phyloP scores from a whole-genome alignment of 176 grass and related monocot species.

The Phyllostachys edulis region DNA sequence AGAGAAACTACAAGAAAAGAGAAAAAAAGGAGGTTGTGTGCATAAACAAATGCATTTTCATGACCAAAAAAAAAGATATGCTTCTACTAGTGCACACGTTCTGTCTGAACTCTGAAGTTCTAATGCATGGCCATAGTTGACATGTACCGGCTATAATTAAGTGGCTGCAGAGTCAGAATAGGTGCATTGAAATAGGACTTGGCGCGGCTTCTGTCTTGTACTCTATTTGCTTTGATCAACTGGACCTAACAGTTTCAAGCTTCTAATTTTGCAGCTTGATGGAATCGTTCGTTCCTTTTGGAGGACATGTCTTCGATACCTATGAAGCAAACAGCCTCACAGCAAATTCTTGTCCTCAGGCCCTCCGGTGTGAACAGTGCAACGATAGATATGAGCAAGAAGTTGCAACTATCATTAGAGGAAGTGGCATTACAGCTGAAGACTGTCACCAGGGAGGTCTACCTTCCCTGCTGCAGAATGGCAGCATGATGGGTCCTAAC shows the following conservation, averaged over 20 bases:
- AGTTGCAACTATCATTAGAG: constrained; percentile 56
- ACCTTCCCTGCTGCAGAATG: constrained; percentile 66
- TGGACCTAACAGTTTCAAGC: constrained; percentile 20
- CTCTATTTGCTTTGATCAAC: background rate
- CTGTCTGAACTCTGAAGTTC: background rate
- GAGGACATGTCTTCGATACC: constrained; percentile 44
- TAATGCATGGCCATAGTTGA: background rate
- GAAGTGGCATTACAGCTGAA: constrained; percentile 48
- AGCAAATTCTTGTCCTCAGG: constrained; percentile 37
- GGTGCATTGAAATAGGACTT: background rate
- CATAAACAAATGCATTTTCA: background rate
- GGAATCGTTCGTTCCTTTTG: constrained; percentile 66
- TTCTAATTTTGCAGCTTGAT: constrained; percentile 48
- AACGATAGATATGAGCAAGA: constrained; percentile 87
- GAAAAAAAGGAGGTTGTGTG: background rate
- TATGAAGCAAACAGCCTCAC: constrained; percentile 39
- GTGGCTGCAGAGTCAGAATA: background rate
- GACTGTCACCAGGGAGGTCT: constrained; percentile 42
- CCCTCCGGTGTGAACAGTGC: constrained; percentile 59
- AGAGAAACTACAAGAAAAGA: background rate
- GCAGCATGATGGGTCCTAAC: constrained; percentile 41
- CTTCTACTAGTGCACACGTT: background rate
- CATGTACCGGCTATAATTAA: background rate
- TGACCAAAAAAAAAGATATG: background rate
- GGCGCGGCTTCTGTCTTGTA: background rate